These are phyloP conservation scores for Candida orba DNA, from an alignment of 805 yeast genomes.

Conservation along the genomic window DNA sequence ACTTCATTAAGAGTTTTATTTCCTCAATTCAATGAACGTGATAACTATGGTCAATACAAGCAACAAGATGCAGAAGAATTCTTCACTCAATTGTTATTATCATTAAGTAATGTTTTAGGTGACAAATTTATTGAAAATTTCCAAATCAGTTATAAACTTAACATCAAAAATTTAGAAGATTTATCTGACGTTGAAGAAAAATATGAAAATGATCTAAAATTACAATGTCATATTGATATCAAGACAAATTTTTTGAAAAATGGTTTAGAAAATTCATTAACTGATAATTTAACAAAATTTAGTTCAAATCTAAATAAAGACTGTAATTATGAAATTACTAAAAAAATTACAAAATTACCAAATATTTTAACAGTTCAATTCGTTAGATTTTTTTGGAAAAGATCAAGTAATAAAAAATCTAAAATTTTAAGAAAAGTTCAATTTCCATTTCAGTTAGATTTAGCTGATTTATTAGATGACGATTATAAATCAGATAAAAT, in stretches of 20 bases:
- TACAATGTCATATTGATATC: conserved; percentile 83
- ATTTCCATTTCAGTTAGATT: conserved; percentile 89
- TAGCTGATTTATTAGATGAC: conserved; percentile 80
- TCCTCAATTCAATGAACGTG: conserved; percentile 88
- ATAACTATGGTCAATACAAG: conserved; percentile 62
- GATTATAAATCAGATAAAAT: conserved; percentile 60
- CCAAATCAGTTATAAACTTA: conserved; percentile 55
- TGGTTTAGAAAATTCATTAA: conserved; percentile 69
- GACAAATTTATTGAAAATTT: conserved; percentile 49
- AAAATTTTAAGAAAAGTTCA: conserved; percentile 91
- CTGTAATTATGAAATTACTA: conserved; percentile 57
- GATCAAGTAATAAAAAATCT: conserved; percentile 83
- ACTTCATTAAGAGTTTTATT: conserved; percentile 55
- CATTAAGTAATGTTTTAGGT: conserved; percentile 41
- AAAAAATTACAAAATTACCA: conserved; percentile 70
- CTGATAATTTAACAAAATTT: conserved; percentile 71
- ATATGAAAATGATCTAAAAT: conserved; percentile 56
- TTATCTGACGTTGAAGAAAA: conserved; percentile 42
- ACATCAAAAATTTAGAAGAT: conserved; percentile 54
- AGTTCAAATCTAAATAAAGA: conserved; percentile 63
- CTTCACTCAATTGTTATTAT: conserved; percentile 65
- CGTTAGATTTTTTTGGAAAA: conserved; percentile 93
- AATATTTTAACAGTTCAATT: conserved; percentile 84
- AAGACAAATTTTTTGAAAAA: conserved; percentile 82
- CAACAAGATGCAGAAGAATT: conserved; percentile 99